Base-by-base conservation (phyloP, 192 early-diverging fungal species). In the Coemansia guatemalensis region DNA sequence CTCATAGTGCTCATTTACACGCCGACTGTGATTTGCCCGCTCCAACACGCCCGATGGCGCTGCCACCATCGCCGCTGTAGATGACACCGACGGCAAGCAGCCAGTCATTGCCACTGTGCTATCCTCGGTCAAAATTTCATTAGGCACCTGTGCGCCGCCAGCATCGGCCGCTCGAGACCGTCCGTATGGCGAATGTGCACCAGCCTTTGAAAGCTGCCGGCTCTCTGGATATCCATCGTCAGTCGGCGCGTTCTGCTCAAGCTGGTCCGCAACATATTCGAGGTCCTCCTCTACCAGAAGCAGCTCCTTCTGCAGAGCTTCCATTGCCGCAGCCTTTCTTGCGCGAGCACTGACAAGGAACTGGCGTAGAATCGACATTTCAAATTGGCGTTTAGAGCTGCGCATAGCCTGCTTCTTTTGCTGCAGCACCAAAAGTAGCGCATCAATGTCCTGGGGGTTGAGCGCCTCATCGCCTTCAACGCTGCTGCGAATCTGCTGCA, bases 321-420 rank as follows among this genome's bases (percentile, higher is more conserved):
- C 82, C 49, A 75, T 73, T 20, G 64, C 85, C 35, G 73, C 69
- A 39, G 84, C 73, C 68, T 90, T 91, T 23, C 83, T 73, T 6
- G 74, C 57, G 30, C 83, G 87, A 7, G 85, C 83, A 6, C 74
- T 83, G n/a, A 73, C 56, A 57, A 94, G 72, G 51, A 94, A 94
- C 60, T 88, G 82, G 17, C 76, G 62, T 51, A 90, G 66, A 6
- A 88, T 83, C 25, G 80, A 58, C 67, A 90, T 62, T 41, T 89
- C 85, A 30, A 83, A 75, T 49, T 84, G 75, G 44, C 77, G 70
- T 53, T 89, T 86, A 49, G 69, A 70, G 32, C 74, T 69, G 25
- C 86, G 83, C 39, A 89, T 58, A 57, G 80, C 65, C 63, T 83
- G 79, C 64, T 89, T 90, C 63, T 87, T 86, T 25, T 85, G 80